These are phyloP conservation scores for Simplicillium sp. DNA, from an alignment of 2,329 filamentous ascomycete species.

Conservation along the genomic window DNA sequence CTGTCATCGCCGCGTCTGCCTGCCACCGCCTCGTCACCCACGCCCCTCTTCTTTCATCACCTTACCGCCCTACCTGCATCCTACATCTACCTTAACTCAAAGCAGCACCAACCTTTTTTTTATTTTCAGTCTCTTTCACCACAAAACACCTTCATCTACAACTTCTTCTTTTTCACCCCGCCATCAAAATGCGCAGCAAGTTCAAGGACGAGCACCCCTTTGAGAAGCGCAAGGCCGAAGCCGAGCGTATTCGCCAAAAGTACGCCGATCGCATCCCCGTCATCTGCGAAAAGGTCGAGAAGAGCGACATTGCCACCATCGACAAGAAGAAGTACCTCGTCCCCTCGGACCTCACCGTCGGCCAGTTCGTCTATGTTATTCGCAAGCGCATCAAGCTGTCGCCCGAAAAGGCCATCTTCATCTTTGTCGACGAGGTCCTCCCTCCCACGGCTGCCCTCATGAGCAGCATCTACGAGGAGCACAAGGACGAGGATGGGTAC, in stretches of 20 bases:
- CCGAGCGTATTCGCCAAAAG: conserved; percentile 98
- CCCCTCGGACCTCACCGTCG: conserved; percentile 92
- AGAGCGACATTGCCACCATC: conserved; percentile 98
- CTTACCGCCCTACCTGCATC: conserved; percentile 13
- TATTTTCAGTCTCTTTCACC: conserved; percentile 1
- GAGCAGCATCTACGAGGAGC: conserved; percentile 99
- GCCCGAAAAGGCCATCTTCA: conserved; percentile 99
- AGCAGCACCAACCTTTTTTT: conserved; percentile 1
- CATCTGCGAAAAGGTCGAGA: conserved; percentile 99
- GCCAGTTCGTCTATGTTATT: conserved; percentile 99
- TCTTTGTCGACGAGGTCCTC: conserved; percentile 97
- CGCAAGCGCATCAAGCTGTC: conserved; percentile 99
- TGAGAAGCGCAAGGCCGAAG: conserved; percentile 99
- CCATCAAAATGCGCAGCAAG: conserved; percentile 84
- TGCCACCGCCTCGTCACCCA: conserved; percentile 8
- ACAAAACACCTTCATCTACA: no score
- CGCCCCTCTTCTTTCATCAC: conserved; percentile 13
- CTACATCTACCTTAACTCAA: conserved; percentile 8
- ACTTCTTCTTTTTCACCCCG: conserved; percentile 23
- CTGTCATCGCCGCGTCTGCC: conserved; percentile 3
- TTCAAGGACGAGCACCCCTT: conserved; percentile 99
- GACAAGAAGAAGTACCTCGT: conserved; percentile 99
- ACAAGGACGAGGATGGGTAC: conserved; percentile 75
- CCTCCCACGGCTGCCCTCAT: conserved; percentile 95
- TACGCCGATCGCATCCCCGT: conserved; percentile 98